Evolutionary conservation across 129 eudicot genomes (phyloP), one percentile per base, ranked within the genome.

Genomic region (Dittrichia graveolens): DNA sequence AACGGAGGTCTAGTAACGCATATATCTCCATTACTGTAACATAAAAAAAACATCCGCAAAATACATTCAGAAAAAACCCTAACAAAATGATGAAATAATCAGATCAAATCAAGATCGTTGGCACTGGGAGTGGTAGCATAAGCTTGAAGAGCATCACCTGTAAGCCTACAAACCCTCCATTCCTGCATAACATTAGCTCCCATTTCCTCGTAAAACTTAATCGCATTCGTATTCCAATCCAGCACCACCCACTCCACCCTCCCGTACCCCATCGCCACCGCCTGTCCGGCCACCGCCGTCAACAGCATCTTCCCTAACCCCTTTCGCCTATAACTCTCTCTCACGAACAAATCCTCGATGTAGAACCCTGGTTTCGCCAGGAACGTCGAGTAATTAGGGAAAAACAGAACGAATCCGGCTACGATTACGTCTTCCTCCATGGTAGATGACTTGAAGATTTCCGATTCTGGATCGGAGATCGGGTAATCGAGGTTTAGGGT

Each of bases 241-340:
- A 93, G 72, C 62, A 93, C 96, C 24, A 78, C 88, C 98, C 98
- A 93, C 69, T 93, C 98, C 75, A 93, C 92, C 57, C 89, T 76
- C 42, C 95, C 95, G 37, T 83, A 87, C 60, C 92, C 96, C 88
- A 93, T 85, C 78, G 47, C 83, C 43, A 88, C 92, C 24, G 98
- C 96, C 77, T 87, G 95, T 35, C 71, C 69, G 43, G 95, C 98
- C 69, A 93, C 98, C 61, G 90, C 92, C 42, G 91, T 65, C 64
- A 93, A 9, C 76, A 93, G 49, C 87, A 87, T 79, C 82, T 61
- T 78, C 80, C 98, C 98, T 6, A 93, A 49, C n/a, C 98, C 96
- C 58, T 81, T 83, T 81, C 91, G 82, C 78, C 98, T 31, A n/a
- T 89, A 89, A 76, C 91, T 56, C 84, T 93, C 98, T 75, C 98